phyloP scores from a whole-genome alignment of 805 yeast genomes.

The Candida endomychidarum region DNA sequence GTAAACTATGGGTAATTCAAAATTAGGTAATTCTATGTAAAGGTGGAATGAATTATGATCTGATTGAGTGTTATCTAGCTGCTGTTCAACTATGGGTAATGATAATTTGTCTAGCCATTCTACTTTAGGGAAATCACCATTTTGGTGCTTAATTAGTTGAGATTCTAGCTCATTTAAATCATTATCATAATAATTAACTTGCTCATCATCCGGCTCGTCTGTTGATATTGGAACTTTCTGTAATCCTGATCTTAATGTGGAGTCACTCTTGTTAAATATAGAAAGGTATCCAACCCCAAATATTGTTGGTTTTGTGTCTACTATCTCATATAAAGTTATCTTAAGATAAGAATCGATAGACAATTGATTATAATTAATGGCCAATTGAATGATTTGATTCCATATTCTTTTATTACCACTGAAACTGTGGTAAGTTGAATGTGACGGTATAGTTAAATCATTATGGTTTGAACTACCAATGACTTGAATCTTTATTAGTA shows the following conservation, averaged over 20 bases:
- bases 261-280: slow-evolving; percentile 53
- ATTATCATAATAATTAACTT: slow-evolving; percentile 4
- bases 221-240: slow-evolving; percentile 45
- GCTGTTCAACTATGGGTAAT: slow-evolving; percentile 14
- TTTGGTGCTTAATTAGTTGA: slow-evolving; percentile 60
- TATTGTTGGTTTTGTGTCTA: slow-evolving; percentile 48
- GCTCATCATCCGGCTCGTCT: slow-evolving; percentile 21
- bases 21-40: slow-evolving; percentile 42
- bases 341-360: slow-evolving; percentile 59
- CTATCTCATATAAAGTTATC: slow-evolving; percentile 68
- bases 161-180: slow-evolving; percentile 42
- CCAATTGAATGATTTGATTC: slow-evolving; percentile 73
- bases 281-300: slow-evolving; percentile 63
- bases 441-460: slow-evolving; percentile 29
- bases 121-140: slow-evolving; percentile 58
- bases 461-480: slow-evolving; percentile 32
- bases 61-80: neutral
- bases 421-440: slow-evolving; percentile 36
- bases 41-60: slow-evolving; percentile 22
- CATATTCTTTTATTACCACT: slow-evolving; percentile 48
- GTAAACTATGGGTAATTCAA: slow-evolving; percentile 43
- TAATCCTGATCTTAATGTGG: slow-evolving; percentile 68
- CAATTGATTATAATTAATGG: slow-evolving; percentile 71
- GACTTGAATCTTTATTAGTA: slow-evolving; percentile 30
- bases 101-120: slow-evolving; percentile 73